Evolutionary conservation across 495 filamentous ascomycete species (phyloP).

Genomic region (Penicillium parvum): DNA sequence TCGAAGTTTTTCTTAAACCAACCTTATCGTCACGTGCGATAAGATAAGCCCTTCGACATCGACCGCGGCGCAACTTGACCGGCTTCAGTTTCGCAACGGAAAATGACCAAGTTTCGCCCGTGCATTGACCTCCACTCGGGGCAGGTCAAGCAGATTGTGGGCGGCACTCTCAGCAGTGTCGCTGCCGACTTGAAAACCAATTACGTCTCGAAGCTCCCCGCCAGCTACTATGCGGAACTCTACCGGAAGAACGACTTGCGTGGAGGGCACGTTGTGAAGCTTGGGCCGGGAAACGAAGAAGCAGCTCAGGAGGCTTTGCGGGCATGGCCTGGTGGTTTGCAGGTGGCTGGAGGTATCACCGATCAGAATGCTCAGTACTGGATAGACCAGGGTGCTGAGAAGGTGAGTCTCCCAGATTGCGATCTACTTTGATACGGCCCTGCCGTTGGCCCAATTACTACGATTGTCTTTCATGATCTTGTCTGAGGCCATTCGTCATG

Average conservation of each 20-base stretch:
- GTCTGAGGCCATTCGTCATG: constrained; percentile 7
- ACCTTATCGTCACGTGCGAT: constrained; percentile 40
- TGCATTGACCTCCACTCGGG: constrained; percentile 97
- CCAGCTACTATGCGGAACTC: constrained; percentile 71
- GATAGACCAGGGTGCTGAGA: constrained; percentile 84
- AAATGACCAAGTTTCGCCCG: constrained; percentile 90
- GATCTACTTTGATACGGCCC: neutral
- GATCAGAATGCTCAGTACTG: constrained; percentile 78
- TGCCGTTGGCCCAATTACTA: neutral
- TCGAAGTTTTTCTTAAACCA: constrained; percentile 18
- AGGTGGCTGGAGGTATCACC: constrained; percentile 88
- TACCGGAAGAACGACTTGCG: constrained; percentile 68
- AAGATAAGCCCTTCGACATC: constrained; percentile 32
- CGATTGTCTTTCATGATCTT: neutral
- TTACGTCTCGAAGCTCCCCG: constrained; percentile 76
- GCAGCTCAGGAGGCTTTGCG: constrained; percentile 71
- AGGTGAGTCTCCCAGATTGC: constrained; percentile 51
- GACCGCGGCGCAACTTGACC: constrained; percentile 5
- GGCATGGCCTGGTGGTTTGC: constrained; percentile 71
- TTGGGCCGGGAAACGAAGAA: constrained; percentile 79
- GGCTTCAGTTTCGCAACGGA: constrained; percentile 13
- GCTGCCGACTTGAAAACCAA: constrained; percentile 76
- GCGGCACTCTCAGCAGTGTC: constrained; percentile 74
- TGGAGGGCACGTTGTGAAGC: constrained; percentile 93
- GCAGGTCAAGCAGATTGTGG: constrained; percentile 96